A percentile compares a stretch with the other conserved stretches of the same genome.
These are phyloP conservation scores for Aegle marmelos DNA, from an alignment of 345 rosid species.

Conservation along the genomic window DNA sequence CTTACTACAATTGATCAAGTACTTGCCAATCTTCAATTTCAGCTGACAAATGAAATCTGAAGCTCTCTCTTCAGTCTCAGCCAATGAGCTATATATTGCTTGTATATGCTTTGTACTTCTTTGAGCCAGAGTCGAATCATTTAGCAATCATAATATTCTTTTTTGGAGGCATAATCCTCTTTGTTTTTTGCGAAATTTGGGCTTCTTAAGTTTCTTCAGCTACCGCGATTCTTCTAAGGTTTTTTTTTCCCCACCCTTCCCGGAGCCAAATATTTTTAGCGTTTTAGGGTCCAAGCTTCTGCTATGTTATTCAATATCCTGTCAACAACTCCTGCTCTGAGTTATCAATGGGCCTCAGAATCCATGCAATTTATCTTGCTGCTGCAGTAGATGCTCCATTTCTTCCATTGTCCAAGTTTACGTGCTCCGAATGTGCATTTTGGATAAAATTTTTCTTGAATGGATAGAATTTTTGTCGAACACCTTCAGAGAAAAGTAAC, in stretches of 20 bases:
- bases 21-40: conserved; percentile 50
- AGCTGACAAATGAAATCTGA: conserved; percentile 42
- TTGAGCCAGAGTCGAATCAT: conserved; percentile 39
- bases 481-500: conserved; percentile 40
- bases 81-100: conserved; percentile 31
- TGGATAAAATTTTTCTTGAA: conserved; percentile 13
- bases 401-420: conserved; percentile 21
- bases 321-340: conserved; percentile 42
- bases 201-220: conserved; percentile 48
- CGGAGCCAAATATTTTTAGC: conserved; percentile 24
- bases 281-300: conserved; percentile 41
- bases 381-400: conserved; percentile 34
- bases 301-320: conserved; percentile 47
- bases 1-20: conserved; percentile 57
- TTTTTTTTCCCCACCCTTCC: too few species aligned
- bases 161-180: conserved; percentile 14
- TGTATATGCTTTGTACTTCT: conserved; percentile 38
- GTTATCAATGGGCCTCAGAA: conserved; percentile 49
- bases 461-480: conserved; percentile 16
- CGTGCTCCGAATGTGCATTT: conserved; percentile 19
- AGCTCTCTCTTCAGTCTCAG: conserved; percentile 44
- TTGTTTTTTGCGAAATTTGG: conserved; percentile 20
- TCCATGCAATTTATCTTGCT: conserved; percentile 70
- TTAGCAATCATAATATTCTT: conserved; percentile 27
- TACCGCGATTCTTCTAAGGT: too few species aligned